phyloP scores from a whole-genome alignment of 306 rosid genomes.

The Medicago lupulina region DNA sequence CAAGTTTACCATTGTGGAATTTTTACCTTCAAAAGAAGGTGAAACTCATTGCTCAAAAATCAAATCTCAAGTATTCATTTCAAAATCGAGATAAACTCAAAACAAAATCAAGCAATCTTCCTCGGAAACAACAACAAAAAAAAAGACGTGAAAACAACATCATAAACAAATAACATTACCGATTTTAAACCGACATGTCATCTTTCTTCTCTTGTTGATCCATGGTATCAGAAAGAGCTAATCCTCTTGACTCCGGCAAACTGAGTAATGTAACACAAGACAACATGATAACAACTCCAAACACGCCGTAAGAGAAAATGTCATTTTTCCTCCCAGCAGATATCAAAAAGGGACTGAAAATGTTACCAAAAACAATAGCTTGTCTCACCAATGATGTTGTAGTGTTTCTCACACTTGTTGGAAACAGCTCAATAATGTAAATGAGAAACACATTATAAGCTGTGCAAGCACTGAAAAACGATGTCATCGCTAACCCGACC shows the following conservation, averaged over 20 bases:
- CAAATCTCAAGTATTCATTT: constrained; percentile 20
- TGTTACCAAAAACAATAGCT: constrained; percentile 40
- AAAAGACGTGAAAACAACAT: not conserved
- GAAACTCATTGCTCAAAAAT: not conserved
- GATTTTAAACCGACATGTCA: not conserved
- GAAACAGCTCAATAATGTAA: constrained; percentile 54
- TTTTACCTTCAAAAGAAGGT: not conserved
- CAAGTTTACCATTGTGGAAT: not conserved
- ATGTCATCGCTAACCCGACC: constrained; percentile 44
- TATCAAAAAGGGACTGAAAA: constrained; percentile 36
- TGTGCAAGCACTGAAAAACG: constrained; percentile 45
- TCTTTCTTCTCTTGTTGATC: constrained; percentile 45
- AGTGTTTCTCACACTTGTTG: constrained; percentile 60
- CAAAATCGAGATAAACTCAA: not conserved
- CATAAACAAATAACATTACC: not conserved
- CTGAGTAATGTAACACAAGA: constrained; percentile 19
- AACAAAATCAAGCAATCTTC: not conserved
- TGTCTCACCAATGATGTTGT: constrained; percentile 51
- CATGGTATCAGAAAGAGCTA: constrained; percentile 49
- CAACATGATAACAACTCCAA: constrained; percentile 38
- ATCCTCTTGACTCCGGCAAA: constrained; percentile 45
- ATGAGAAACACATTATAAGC: constrained; percentile 47
- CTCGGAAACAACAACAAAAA: not conserved
- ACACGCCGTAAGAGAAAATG: constrained; percentile 40
- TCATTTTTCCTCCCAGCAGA: constrained; percentile 45